Percentiles rank a stretch among this genome's conserved stretches.
Conservation (phyloP, 2,329 filamentous ascomycete species). For the Pseudogymnoascus sp. region DNA sequence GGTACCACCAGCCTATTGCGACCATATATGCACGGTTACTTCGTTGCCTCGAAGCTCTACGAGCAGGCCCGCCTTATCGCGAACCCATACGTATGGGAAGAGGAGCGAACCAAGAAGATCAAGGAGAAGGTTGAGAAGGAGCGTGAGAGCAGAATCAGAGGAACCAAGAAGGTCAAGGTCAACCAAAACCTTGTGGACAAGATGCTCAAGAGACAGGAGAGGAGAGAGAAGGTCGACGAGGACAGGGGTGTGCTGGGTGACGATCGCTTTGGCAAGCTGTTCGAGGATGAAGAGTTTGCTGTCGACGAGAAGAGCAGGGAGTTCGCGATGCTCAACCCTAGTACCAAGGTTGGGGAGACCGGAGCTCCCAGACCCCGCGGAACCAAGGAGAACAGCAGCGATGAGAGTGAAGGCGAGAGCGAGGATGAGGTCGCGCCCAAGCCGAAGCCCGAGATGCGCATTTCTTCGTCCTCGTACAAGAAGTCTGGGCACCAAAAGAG, state of each 20-base stretch:
- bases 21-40: conserved; percentile 99
- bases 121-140: conserved; percentile 96
- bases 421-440: conserved; percentile 32
- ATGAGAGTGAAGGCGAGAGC: conserved; percentile 36
- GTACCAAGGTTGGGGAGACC: conserved; percentile 46
- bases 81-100: conserved; percentile 89
- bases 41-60: conserved; percentile 89
- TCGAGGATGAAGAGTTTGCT: conserved; percentile 86
- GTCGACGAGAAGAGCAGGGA: conserved; percentile 86
- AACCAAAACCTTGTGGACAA: conserved; percentile 77
- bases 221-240: conserved; percentile 48
- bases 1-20: conserved; percentile 83
- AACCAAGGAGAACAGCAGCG: conserved; percentile 27
- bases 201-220: conserved; percentile 57
- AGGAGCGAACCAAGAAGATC: conserved; percentile 82
- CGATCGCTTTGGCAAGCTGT: conserved; percentile 77
- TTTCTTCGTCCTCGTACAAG: conserved; percentile 60
- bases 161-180: conserved; percentile 96
- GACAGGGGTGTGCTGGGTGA: conserved; percentile 68
- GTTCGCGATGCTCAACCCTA: conserved; percentile 83
- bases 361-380: conserved; percentile 36
- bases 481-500: conserved; percentile 44
- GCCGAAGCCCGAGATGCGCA: conserved; percentile 45
- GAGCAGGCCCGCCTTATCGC: conserved; percentile 89
- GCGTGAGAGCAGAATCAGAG: conserved; percentile 86